Conservation (phyloP, 192 early-diverging fungal species). For the Radiomyces spectabilis region DNA sequence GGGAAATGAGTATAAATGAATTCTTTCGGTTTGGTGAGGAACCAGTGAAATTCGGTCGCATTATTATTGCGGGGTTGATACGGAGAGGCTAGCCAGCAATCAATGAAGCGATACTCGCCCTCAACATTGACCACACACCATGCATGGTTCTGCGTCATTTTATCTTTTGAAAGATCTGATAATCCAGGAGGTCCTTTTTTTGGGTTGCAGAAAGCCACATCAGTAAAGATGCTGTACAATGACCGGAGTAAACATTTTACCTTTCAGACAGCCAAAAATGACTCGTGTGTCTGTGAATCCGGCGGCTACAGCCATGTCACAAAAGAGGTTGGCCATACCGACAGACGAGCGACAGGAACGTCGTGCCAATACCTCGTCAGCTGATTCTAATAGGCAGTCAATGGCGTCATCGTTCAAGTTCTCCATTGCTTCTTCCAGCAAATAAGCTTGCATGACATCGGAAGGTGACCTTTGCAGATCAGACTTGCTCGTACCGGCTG, state of each 20-base stretch:
- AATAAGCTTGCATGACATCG: background rate
- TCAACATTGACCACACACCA: slow-evolving; percentile 38
- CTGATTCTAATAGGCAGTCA: slow-evolving; percentile 13
- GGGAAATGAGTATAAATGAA: slow-evolving; percentile 24
- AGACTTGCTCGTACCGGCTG: background rate
- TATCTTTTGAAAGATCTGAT: background rate
- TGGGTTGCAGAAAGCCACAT: no score
- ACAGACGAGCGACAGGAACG: slow-evolving; percentile 34
- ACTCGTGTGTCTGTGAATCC: slow-evolving; percentile 37
- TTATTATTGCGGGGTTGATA: slow-evolving; percentile 27
- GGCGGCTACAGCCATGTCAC: slow-evolving; percentile 45
- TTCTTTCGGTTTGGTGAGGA: slow-evolving; percentile 12
- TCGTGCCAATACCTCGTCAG: slow-evolving; percentile 29
- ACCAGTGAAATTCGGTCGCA: slow-evolving; percentile 15
- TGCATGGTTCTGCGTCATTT: slow-evolving; percentile 21
- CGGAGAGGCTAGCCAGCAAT: slow-evolving; percentile 44
- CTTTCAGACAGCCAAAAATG: slow-evolving; percentile 38
- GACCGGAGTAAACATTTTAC: no score
- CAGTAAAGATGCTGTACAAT: no score
- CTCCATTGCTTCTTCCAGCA: slow-evolving; percentile 2
- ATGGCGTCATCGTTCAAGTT: background rate
- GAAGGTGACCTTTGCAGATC: background rate
- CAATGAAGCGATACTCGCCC: slow-evolving; percentile 45
- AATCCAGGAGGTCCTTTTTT: background rate
- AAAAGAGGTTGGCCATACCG: slow-evolving; percentile 44